Evolutionary conservation across 768 basidiomycete species (phyloP).

Genomic region (Sporobolomyces pararoseus): DNA sequence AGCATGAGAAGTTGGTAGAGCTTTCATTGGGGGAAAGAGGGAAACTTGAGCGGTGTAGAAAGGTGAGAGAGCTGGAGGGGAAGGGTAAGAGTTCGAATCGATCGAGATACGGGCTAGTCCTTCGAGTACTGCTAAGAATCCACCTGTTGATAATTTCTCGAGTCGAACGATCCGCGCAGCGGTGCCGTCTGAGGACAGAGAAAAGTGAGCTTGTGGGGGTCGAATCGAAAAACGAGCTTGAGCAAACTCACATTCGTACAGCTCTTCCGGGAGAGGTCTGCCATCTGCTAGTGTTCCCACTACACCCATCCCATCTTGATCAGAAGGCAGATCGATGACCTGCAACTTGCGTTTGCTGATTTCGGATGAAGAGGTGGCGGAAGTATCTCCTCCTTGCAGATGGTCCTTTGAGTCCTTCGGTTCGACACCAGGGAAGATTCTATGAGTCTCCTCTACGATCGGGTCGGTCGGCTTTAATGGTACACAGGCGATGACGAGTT

Average conservation of each 20-base stretch:
- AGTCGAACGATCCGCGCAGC: constrained; percentile 41
- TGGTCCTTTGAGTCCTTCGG: not conserved
- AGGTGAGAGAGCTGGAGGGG: constrained; percentile 2
- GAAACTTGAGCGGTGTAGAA: constrained; percentile 35
- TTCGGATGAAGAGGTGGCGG: not conserved
- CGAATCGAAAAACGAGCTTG: not conserved
- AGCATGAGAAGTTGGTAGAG: constrained; percentile 7
- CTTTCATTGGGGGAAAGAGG: not conserved
- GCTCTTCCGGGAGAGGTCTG: constrained; percentile 11
- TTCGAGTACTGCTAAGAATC: constrained; percentile 34
- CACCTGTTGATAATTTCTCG: constrained; percentile 25
- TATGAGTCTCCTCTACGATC: too few species aligned
- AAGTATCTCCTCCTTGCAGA: not conserved
- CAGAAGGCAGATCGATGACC: not conserved
- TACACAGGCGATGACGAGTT: constrained; percentile 31
- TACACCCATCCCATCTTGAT: not conserved
- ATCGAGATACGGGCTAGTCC: constrained; percentile 39
- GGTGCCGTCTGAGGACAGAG: constrained; percentile 22
- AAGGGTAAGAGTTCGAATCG: constrained; percentile 19
- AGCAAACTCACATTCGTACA: constrained; percentile 34
- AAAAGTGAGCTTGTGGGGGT: not conserved
- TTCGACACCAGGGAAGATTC: not conserved
- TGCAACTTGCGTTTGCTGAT: not conserved
- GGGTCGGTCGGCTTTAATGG: constrained; percentile 7
- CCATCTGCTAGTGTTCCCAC: not conserved